Evolutionary conservation across 2,329 filamentous ascomycete species (phyloP).

Genomic region (Allantophomopsis cytisporea): DNA sequence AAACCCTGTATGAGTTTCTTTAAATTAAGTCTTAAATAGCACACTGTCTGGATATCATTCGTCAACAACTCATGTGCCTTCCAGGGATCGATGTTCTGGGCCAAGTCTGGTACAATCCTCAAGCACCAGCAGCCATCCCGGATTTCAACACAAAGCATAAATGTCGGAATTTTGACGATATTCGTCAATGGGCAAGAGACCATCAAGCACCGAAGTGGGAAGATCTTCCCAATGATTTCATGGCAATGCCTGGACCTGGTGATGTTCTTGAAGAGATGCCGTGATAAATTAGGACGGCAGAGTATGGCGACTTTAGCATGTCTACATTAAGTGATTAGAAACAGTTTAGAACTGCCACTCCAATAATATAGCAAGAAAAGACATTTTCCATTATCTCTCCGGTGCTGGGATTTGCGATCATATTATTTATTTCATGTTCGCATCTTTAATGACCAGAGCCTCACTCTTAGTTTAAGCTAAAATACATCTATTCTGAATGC

Average conservation of each 20-base stretch:
- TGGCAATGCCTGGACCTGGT: slow-evolving; percentile 4
- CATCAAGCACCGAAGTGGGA: slow-evolving; percentile 23
- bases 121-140: slow-evolving; percentile 26
- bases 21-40: slow-evolving; percentile 15
- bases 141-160: slow-evolving; percentile 40
- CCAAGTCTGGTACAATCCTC: slow-evolving; percentile 36
- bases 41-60: slow-evolving; percentile 39
- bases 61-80: slow-evolving; percentile 41
- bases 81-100: slow-evolving; percentile 36
- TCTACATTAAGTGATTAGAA: too few species aligned
- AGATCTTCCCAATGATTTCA: slow-evolving; percentile 11
- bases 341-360: too few species aligned
- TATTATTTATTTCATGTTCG: too few species aligned
- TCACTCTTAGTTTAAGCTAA: too few species aligned
- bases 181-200: slow-evolving; percentile 33
- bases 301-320: too few species aligned
- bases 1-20: too few species aligned
- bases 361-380: too few species aligned
- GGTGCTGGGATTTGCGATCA: too few species aligned
- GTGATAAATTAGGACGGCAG: not conserved
- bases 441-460: too few species aligned
- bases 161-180: slow-evolving; percentile 36
- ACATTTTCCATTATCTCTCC: too few species aligned
- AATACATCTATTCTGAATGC: too few species aligned
- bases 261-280: slow-evolving; percentile 9